phyloP scores from a whole-genome alignment of 2,329 filamentous ascomycete species.

The Aureobasidium zeae region DNA sequence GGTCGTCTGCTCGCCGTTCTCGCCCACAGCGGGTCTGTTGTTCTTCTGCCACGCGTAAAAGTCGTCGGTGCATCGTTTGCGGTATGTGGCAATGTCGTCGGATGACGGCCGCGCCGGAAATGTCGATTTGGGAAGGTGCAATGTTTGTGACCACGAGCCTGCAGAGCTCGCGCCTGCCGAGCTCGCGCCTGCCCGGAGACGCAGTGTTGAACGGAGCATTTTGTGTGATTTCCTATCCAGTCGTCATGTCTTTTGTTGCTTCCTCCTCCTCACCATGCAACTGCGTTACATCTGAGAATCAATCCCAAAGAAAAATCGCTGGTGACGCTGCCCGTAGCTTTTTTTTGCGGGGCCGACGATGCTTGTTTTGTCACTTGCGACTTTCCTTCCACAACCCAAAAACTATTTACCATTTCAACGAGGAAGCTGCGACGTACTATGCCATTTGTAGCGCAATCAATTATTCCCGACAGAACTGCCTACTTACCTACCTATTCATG shows the following conservation, averaged over 20 bases:
- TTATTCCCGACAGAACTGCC: no score
- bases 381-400: no score
- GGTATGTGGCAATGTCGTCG: constrained; percentile 46
- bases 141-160: constrained; percentile 34
- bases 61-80: constrained; percentile 72
- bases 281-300: background rate
- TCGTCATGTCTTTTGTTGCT: constrained; percentile 10
- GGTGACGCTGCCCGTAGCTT: no score
- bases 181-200: constrained; percentile 13
- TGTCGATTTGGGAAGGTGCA: constrained; percentile 40
- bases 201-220: constrained; percentile 14
- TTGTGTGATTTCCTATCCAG: background rate
- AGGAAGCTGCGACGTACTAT: no score
- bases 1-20: constrained; percentile 37
- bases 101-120: constrained; percentile 39
- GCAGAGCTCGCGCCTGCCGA: no score
- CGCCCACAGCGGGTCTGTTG: constrained; percentile 31
- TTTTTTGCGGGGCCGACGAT: background rate
- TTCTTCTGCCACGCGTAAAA: constrained; percentile 78
- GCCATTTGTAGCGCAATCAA: no score
- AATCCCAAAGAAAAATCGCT: background rate
- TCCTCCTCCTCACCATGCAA: constrained; percentile 9
- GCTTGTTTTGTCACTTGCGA: constrained; percentile 2
- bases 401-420: no score
- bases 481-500: no score